A percentile compares a stretch with the other conserved stretches of the same genome.
Conservation (phyloP, 495 filamentous ascomycete species). For the Choiromyces venosus region DNA sequence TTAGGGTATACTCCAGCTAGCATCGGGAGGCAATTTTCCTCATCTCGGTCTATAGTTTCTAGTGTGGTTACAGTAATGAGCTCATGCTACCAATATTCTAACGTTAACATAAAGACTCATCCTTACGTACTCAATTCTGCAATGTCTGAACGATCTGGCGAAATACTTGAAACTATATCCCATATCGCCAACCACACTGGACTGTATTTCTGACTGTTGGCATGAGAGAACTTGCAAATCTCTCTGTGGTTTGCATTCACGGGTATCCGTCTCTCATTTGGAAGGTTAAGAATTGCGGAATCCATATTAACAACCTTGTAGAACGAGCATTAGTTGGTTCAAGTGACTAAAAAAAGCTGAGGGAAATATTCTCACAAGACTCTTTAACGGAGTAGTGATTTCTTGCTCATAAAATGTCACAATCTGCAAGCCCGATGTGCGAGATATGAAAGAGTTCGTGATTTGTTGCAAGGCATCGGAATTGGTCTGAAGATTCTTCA, state of each 20-base stretch:
- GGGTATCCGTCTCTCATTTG: slow-evolving; percentile 11
- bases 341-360: background rate
- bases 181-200: slow-evolving; percentile 7
- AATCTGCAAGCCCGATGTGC: slow-evolving; percentile 6
- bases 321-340: slow-evolving; percentile 3
- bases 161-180: background rate
- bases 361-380: background rate
- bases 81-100: background rate
- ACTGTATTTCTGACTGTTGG: slow-evolving; percentile 7
- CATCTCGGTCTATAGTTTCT: background rate
- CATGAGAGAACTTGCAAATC: slow-evolving; percentile 9
- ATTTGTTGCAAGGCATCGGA: slow-evolving; percentile 14
- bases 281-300: slow-evolving; percentile 9
- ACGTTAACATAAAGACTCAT: background rate
- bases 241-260: slow-evolving; percentile 9
- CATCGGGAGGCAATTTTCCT: background rate
- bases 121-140: background rate
- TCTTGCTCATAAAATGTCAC: slow-evolving; percentile 17
- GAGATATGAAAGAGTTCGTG: slow-evolving; percentile 8
- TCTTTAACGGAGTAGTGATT: background rate
- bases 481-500: slow-evolving; percentile 8
- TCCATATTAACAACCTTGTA: slow-evolving; percentile 17
- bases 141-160: background rate
- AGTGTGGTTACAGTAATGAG: background rate
- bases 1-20: too few relatives aligned